A percentile compares a stretch with the other conserved stretches of the same genome.
phyloP scores from a whole-genome alignment of 495 filamentous ascomycete species.

The Wilcoxina mikolae region DNA sequence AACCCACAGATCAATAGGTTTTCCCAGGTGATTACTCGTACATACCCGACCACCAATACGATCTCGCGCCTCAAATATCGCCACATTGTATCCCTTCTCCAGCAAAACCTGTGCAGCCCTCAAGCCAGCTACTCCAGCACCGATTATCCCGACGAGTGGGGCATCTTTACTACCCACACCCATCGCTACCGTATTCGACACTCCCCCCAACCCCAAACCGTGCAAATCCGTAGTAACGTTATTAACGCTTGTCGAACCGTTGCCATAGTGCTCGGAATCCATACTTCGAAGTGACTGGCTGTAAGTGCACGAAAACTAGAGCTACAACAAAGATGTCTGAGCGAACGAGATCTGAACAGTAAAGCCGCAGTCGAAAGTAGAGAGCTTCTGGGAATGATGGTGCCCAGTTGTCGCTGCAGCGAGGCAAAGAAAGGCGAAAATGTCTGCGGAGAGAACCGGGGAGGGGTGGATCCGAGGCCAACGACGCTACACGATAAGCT shows the following conservation, averaged over 20 bases:
- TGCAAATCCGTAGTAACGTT: neutral
- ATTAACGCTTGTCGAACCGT: neutral
- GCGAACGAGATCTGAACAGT: no score
- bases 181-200: no score
- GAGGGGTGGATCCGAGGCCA: neutral
- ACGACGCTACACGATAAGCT: neutral
- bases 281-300: no score
- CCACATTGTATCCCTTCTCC: slow-evolving; percentile 64
- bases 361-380: no score
- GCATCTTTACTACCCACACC: slow-evolving; percentile 1
- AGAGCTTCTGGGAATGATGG: no score
- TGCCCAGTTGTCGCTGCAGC: no score
- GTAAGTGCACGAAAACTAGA: no score
- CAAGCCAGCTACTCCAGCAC: slow-evolving; percentile 76
- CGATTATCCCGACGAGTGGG: slow-evolving; percentile 52
- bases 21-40: slow-evolving; percentile 29
- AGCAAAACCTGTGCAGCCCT: slow-evolving; percentile 71
- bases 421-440: no score
- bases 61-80: slow-evolving; percentile 71
- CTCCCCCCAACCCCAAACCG: neutral
- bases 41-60: slow-evolving; percentile 69
- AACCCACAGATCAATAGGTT: slow-evolving; percentile 41
- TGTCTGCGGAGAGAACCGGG: neutral
- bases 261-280: neutral
- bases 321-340: no score